Percentiles rank a stretch among this genome's conserved stretches.
Conservation (phyloP, 306 rosid genomes). For the Glycine tomentella region DNA sequence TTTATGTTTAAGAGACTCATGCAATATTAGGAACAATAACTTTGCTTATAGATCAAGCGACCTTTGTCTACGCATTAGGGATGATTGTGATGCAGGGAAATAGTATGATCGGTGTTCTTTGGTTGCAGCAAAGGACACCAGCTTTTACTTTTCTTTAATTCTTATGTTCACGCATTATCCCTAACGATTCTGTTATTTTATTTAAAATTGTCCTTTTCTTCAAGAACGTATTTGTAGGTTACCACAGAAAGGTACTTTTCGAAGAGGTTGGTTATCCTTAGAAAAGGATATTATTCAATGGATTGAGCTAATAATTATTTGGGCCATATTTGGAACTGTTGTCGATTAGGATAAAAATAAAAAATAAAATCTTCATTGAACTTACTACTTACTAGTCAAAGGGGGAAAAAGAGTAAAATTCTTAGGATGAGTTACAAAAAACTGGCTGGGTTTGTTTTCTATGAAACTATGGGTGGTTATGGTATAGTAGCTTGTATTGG, state of each 20-base stretch:
- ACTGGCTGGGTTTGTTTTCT: background rate
- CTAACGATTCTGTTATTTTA: constrained; percentile 2
- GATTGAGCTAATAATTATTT: background rate
- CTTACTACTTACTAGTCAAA: background rate
- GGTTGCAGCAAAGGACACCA: constrained; percentile 46
- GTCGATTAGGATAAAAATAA: background rate
- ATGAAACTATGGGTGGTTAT: constrained; percentile 12
- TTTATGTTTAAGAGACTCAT: background rate
- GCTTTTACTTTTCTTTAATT: background rate
- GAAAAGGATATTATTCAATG: constrained; percentile 12
- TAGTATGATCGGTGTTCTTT: constrained; percentile 45
- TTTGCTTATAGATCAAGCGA: constrained; percentile 57
- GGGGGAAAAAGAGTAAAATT: background rate
- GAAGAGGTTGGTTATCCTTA: background rate
- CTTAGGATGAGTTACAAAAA: background rate
- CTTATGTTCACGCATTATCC: constrained; percentile 38
- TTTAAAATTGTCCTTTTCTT: constrained; percentile 17
- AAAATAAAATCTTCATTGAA: background rate
- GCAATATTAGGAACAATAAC: background rate
- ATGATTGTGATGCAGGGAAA: constrained; percentile 3
- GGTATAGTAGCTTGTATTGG: background rate
- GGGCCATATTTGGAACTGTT: background rate
- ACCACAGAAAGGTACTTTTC: constrained; percentile 1
- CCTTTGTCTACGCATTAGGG: constrained; percentile 31
- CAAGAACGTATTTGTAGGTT: constrained; percentile 8